Evolutionary conservation across 805 yeast species (phyloP).

Genomic region (Cyberlindnera subsufficiens): DNA sequence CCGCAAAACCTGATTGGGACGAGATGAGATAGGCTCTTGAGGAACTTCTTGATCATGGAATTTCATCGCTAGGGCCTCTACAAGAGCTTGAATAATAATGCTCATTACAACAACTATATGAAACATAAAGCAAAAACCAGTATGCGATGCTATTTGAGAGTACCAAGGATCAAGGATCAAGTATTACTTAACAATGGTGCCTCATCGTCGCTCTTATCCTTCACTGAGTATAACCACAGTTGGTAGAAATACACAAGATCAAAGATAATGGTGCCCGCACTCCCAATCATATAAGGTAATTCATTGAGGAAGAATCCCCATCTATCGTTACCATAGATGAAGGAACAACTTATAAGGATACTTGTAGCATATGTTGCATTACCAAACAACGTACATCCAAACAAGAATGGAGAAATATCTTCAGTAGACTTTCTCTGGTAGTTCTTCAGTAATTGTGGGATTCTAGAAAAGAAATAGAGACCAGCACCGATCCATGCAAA

Average conservation of each 20-base stretch:
- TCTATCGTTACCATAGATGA: constrained; percentile 29
- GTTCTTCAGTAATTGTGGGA: constrained; percentile 82
- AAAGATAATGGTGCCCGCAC: constrained; percentile 78
- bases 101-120: too few relatives aligned
- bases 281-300: constrained; percentile 77
- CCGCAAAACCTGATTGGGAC: too few relatives aligned
- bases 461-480: constrained; percentile 69
- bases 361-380: constrained; percentile 73
- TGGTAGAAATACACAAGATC: constrained; percentile 70
- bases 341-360: constrained; percentile 60
- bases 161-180: background rate
- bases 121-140: too few relatives aligned
- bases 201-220: constrained; percentile 7
- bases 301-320: constrained; percentile 55
- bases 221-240: constrained; percentile 30
- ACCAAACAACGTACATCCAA: constrained; percentile 73
- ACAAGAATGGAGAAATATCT: constrained; percentile 77
- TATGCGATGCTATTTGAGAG: background rate
- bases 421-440: constrained; percentile 74
- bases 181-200: constrained; percentile 3
- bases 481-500: constrained; percentile 78
- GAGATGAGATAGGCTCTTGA: too few relatives aligned
- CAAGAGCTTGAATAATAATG: too few relatives aligned
- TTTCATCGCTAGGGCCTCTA: too few relatives aligned
- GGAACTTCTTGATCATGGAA: too few relatives aligned